phyloP scores from a whole-genome alignment of 108 stramenopile genomes.

The Conticribra weissflogii region DNA sequence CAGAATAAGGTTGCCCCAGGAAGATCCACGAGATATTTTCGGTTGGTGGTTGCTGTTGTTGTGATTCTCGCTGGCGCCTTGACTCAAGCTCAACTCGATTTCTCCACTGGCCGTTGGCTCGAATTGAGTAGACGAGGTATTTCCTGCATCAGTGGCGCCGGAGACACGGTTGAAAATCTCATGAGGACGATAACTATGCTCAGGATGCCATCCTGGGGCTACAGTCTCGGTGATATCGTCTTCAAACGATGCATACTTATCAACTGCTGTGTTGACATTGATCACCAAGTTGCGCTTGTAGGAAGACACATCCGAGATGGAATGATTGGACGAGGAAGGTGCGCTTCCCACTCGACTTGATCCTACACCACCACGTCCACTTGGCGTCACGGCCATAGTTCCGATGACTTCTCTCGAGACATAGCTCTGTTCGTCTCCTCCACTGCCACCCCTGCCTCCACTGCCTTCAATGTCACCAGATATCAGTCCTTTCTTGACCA shows the following conservation, averaged over 20 bases:
- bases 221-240: not conserved
- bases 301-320: not conserved
- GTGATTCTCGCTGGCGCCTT: not conserved
- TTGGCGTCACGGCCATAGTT: not conserved
- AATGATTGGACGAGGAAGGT: not conserved
- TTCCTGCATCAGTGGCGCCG: not conserved
- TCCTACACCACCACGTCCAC: slow-evolving; percentile 6
- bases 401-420: too few species aligned
- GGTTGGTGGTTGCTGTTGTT: not conserved
- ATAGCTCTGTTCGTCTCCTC: not conserved
- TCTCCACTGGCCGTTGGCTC: not conserved
- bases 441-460: slow-evolving; percentile 5
- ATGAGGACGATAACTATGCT: not conserved
- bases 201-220: not conserved
- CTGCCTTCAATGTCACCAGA: too few species aligned
- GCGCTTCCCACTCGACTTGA: not conserved
- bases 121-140: not conserved
- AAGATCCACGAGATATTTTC: too few species aligned
- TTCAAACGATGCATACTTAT: slow-evolving; percentile 20
- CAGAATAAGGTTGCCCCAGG: too few species aligned
- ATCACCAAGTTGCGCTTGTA: not conserved
- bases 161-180: not conserved
- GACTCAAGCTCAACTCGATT: not conserved
- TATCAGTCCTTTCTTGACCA: slow-evolving; percentile 22
- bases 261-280: not conserved